phyloP scores from a whole-genome alignment of 805 yeast species.

The Helenozyma rhizophorensis region DNA sequence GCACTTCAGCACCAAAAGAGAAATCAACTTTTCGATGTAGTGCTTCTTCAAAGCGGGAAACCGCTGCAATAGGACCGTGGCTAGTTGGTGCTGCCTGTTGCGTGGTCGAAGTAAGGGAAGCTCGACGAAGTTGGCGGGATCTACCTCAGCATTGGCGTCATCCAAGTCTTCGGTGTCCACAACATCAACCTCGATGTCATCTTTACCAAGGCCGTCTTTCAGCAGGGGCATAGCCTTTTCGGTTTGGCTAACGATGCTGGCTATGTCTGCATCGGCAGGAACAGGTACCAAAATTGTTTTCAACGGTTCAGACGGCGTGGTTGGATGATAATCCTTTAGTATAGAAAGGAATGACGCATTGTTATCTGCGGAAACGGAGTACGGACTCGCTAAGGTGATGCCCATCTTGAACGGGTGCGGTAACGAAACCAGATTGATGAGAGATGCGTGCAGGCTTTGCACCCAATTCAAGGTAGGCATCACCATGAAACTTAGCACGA shows the following conservation, averaged over 20 bases:
- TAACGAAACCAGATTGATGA: too few species aligned
- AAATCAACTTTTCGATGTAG: slow-evolving; percentile 31
- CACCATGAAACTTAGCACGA: too few species aligned
- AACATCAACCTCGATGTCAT: too few species aligned
- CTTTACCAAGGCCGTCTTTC: too few species aligned
- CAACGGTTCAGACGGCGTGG: not conserved
- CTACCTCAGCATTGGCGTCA: slow-evolving; percentile 14
- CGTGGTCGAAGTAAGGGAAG: slow-evolving; percentile 27
- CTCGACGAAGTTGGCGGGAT: slow-evolving; percentile 18
- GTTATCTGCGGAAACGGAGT: slow-evolving; percentile 5
- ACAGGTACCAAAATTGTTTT: slow-evolving; percentile 7
- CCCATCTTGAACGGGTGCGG: too few species aligned
- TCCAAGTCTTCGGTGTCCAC: slow-evolving; percentile 4
- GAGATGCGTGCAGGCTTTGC: too few species aligned
- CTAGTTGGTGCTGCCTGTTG: slow-evolving; percentile 32
- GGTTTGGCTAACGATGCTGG: slow-evolving; percentile 5
- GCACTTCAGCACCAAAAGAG: slow-evolving; percentile 12
- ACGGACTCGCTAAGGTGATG: slow-evolving; percentile 8
- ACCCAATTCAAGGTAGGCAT: too few species aligned
- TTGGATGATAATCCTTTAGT: slow-evolving; percentile 3
- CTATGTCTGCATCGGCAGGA: slow-evolving; percentile 5
- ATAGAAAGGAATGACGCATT: slow-evolving; percentile 7
- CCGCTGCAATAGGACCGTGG: slow-evolving; percentile 27
- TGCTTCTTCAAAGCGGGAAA: slow-evolving; percentile 28
- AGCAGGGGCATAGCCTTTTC: not conserved